Evolutionary conservation across 257 asterid genomes (phyloP), one percentile per base, ranked within the genome.

Genomic region (Scutellaria galericulata): DNA sequence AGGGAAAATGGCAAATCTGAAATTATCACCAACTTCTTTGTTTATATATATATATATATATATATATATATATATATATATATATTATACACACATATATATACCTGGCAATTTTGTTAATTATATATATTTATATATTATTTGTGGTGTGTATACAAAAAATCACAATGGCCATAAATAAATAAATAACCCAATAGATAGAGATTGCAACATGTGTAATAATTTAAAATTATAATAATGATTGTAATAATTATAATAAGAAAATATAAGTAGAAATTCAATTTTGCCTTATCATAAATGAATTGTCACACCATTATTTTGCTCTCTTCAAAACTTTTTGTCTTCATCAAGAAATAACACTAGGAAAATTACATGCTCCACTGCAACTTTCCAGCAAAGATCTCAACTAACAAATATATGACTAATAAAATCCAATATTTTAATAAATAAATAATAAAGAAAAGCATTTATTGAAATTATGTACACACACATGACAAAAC

Each of bases 361-460:
- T 48, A 9, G 7, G 20, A 63, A 65, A 66, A 52, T 18, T 75
- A 67, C 72, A 45, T 45, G 68, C 65, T 52, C 53, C 18, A 46
- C 6, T 55, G 47, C 71, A 69, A 70, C 86, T 82, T 76, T 82
- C 77, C 82, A 82, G 72, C 79, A 56, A 66, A 42, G 72, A 14
- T 68, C 39, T 68, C 80, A 70, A 70, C 70, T 62, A 45, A 45
- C 9, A 9, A 31, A 41, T 9, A 64, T 50, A 63, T 8, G 48
- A 50, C 45, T 50, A 73, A 67, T 24, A 13, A 35, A 54, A 37
- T 20, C 9, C 3, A 56, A 37, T 7, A 59, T 7, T 44, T 20
- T 1, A 31, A 31, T 31, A 31, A 20, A 8, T 27, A 22, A 31
- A 13, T 20, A 24, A 42, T 7, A 46, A 63, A n/a, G 8, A 37